Base-by-base conservation (phyloP, 2,329 filamentous ascomycete species). In the Fusarium tuaranense region DNA sequence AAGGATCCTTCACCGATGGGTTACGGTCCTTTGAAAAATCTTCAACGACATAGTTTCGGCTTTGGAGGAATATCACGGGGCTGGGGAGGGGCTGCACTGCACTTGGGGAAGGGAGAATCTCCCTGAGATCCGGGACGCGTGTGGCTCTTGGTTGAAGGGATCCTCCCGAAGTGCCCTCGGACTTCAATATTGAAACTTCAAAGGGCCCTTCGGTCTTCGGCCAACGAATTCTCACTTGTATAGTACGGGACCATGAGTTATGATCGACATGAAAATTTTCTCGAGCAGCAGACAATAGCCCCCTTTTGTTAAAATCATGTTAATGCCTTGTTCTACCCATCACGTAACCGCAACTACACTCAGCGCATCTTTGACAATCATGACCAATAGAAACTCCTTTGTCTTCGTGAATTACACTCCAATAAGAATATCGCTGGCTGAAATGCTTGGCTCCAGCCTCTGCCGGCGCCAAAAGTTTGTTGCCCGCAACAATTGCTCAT, bases 381-480 rank as follows among this genome's bases (percentile, higher is more conserved):
- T n/a, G 16, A n/a, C 25, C 16, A 32, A 20, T 18, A 7, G 2
- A 14, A 8, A 13, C 5, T 18, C 16, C n/a, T 36, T 10, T 18
- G n/a, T 32, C 7, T 14, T 5, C 13, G 1, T 5, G 3, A 2
- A 25, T 38, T 36, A 58, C 0, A 7, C 38, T 5, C 0, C 12
- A 10, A 61, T 13, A 2, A 61, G 38, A 32, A 61, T 41, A 32
- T 44, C 25, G 0, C n/a, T 44, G 1, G 58, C 58, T 0, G 5
- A 18, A 0, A 61, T 44, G 8, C 3, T 30, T 14, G 38, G 12
- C 38, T 61, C 58, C 5, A 61, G 18, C 38, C 58, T 61, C 14
- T 74, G 72, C 3, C 69, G 25, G 0, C 72, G 63, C 71, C 69
- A 76, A n/a, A 76, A 76, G 13, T 72, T 72, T 9, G 68, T 72